phyloP scores from a whole-genome alignment of 176 grass and related monocot species.

The barley (Hordeum vulgare) region DNA sequence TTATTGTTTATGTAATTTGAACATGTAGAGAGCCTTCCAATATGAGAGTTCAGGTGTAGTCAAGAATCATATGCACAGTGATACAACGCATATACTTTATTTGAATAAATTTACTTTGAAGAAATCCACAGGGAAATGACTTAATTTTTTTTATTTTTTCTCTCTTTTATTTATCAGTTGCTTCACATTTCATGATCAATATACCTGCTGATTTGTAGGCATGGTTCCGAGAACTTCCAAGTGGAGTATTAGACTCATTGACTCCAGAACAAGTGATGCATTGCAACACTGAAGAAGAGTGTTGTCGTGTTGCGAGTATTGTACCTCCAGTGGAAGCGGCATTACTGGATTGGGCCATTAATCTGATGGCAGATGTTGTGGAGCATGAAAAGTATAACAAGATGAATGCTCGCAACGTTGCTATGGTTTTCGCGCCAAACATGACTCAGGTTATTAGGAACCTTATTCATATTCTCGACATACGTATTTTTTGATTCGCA shows the following conservation, averaged over 20 bases:
- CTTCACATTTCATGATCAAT: not conserved
- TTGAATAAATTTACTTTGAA: not conserved
- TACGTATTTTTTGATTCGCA: not conserved
- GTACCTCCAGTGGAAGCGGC: slow-evolving; percentile 63
- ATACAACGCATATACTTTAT: not conserved
- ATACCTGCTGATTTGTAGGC: slow-evolving; percentile 43
- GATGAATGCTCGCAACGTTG: slow-evolving; percentile 91
- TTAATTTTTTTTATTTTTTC: not conserved
- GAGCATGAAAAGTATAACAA: slow-evolving; percentile 73
- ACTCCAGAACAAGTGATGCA: slow-evolving; percentile 84
- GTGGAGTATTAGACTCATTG: slow-evolving; percentile 60
- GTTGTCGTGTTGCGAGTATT: slow-evolving; percentile 39
- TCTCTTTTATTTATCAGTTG: not conserved
- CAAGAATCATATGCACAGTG: not conserved
- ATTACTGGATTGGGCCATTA: slow-evolving; percentile 89
- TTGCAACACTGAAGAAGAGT: slow-evolving; percentile 93
- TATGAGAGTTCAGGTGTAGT: not conserved
- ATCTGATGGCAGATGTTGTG: slow-evolving; percentile 90
- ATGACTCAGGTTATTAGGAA: slow-evolving; percentile 76
- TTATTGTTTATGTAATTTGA: not conserved
- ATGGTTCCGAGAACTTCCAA: slow-evolving; percentile 92
- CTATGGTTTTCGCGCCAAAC: slow-evolving; percentile 97
- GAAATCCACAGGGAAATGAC: not conserved
- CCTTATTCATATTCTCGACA: not conserved
- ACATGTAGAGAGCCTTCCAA: not conserved